These are phyloP conservation scores for Suillus hirtellus DNA, from an alignment of 768 basidiomycete genomes.

Conservation along the genomic window DNA sequence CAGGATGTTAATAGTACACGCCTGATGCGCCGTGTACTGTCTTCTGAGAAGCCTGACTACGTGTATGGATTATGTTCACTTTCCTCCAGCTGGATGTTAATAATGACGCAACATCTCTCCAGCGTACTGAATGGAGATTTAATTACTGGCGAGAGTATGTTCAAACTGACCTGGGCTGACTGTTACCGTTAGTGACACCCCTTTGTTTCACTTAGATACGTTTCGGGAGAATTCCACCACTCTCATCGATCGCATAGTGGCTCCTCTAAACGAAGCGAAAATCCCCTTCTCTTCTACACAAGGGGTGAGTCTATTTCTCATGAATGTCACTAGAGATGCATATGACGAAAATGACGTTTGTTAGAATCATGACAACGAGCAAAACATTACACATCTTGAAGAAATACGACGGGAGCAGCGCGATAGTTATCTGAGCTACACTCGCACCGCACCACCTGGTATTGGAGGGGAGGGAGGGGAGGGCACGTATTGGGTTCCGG, in stretches of 20 bases:
- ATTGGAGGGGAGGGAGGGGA: slow-evolving; percentile 66
- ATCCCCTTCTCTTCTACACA: slow-evolving; percentile 71
- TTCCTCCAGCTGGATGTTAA: background rate
- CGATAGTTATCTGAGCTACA: slow-evolving; percentile 60
- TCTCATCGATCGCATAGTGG: slow-evolving; percentile 64
- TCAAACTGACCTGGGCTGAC: background rate
- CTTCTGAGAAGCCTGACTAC: slow-evolving; percentile 64
- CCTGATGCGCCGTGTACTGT: slow-evolving; percentile 57
- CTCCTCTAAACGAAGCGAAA: slow-evolving; percentile 53
- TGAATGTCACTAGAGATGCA: background rate
- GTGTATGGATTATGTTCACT: slow-evolving; percentile 45
- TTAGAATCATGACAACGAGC: slow-evolving; percentile 76
- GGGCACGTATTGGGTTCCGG: slow-evolving; percentile 79
- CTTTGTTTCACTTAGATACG: slow-evolving; percentile 44
- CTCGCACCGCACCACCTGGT: slow-evolving; percentile 56
- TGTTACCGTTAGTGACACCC: background rate
- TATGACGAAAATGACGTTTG: slow-evolving; percentile 3
- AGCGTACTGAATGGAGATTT: slow-evolving; percentile 75
- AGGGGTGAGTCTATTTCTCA: slow-evolving; percentile 47
- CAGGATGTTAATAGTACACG: slow-evolving; percentile 65
- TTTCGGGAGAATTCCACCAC: slow-evolving; percentile 66
- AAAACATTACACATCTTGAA: slow-evolving; percentile 68
- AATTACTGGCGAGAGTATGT: slow-evolving; percentile 68
- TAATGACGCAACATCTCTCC: background rate
- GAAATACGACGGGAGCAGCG: slow-evolving; percentile 65